Conservation (phyloP, 2,329 filamentous ascomycete species). For the Botrytis byssoidea region DNA sequence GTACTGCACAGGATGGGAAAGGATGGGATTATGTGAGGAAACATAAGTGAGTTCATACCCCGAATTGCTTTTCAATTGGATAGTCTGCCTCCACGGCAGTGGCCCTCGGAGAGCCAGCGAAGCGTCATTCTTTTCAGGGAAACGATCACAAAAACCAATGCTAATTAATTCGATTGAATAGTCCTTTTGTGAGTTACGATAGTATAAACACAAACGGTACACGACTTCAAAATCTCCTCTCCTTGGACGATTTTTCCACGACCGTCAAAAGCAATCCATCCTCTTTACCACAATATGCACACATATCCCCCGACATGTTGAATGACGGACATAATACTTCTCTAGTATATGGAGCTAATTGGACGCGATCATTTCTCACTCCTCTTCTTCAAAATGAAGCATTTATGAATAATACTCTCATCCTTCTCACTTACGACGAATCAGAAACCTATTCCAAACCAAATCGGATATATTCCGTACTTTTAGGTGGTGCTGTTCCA, state of each 20-base stretch:
- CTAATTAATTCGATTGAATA: slow-evolving; percentile 27
- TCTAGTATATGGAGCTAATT: slow-evolving; percentile 51
- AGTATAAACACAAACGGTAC: slow-evolving; percentile 50
- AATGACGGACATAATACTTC: slow-evolving; percentile 63
- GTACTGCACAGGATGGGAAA: slow-evolving; percentile 38
- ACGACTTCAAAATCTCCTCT: slow-evolving; percentile 59
- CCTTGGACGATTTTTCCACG: slow-evolving; percentile 58
- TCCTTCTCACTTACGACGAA: slow-evolving; percentile 60
- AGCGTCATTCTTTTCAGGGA: neutral
- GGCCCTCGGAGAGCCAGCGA: slow-evolving; percentile 9
- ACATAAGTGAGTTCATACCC: slow-evolving; percentile 34
- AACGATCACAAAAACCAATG: neutral
- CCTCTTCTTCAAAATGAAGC: slow-evolving; percentile 51
- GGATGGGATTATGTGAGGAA: slow-evolving; percentile 41
- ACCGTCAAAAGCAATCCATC: slow-evolving; percentile 51
- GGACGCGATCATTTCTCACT: slow-evolving; percentile 52
- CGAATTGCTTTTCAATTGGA: neutral
- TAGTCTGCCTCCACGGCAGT: slow-evolving; percentile 17
- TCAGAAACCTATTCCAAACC: slow-evolving; percentile 51
- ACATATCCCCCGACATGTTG: slow-evolving; percentile 63
- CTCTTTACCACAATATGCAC: slow-evolving; percentile 62
- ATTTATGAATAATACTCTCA: slow-evolving; percentile 54
- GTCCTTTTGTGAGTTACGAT: slow-evolving; percentile 51
- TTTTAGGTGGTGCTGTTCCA: slow-evolving; percentile 56
- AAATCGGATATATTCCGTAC: slow-evolving; percentile 54